phyloP scores from a whole-genome alignment of 2,329 filamentous ascomycete genomes.

The Sphaerostilbella broomeana region DNA sequence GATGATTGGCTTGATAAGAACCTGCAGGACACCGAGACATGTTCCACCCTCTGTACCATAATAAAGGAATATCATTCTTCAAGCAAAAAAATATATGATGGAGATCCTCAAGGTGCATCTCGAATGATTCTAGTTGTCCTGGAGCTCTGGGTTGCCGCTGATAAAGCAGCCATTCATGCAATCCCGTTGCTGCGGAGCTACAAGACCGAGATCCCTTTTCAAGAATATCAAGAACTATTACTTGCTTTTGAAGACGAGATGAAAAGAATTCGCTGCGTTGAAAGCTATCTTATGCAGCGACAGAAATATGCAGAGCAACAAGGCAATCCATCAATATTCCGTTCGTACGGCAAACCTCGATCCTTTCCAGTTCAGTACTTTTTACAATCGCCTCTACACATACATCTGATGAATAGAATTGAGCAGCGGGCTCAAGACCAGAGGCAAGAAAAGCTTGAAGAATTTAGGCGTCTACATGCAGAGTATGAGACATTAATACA shows the following conservation, averaged over 20 bases:
- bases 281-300: conserved; percentile 33
- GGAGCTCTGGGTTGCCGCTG: conserved; percentile 53
- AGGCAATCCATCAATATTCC: conserved; percentile 12
- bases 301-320: neutral
- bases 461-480: conserved; percentile 12
- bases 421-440: conserved; percentile 27
- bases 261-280: conserved; percentile 36
- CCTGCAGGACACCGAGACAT: conserved; percentile 18
- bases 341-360: conserved; percentile 11
- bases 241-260: conserved; percentile 40
- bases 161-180: conserved; percentile 35
- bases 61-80: conserved; percentile 30
- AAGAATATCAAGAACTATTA: conserved; percentile 37
- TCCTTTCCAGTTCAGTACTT: conserved; percentile 19
- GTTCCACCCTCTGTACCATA: conserved; percentile 21
- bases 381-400: conserved; percentile 23
- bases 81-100: conserved; percentile 28
- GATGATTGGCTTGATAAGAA: conserved; percentile 30
- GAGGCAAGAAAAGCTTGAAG: conserved; percentile 11
- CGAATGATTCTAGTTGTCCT: conserved; percentile 49
- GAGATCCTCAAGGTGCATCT: conserved; percentile 41
- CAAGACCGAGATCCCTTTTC: conserved; percentile 34
- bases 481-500: conserved; percentile 13
- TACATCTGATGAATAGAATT: conserved; percentile 31
- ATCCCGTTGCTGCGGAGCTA: conserved; percentile 42